Percentiles rank a stretch among this genome's conserved stretches.
Evolutionary conservation across 306 rosid species (phyloP).

Genomic region (Begonia fuchsioides): DNA sequence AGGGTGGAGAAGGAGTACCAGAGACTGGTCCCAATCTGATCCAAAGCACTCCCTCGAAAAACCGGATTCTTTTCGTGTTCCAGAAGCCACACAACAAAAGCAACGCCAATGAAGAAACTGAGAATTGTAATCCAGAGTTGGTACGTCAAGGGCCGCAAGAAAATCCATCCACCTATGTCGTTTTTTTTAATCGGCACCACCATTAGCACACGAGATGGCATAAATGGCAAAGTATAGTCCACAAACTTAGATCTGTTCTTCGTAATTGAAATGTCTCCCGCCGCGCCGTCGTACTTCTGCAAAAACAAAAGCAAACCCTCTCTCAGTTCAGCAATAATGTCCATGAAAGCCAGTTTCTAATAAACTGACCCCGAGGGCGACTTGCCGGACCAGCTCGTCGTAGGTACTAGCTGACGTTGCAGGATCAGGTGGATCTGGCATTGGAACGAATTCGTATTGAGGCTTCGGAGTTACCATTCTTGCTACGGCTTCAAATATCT

Average conservation of each 20-base stretch:
- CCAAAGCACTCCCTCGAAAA: not conserved
- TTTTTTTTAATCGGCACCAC: not conserved
- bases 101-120: not conserved
- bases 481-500: not conserved
- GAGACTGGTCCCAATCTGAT: constrained; percentile 7
- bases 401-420: not conserved
- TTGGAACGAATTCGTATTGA: not conserved
- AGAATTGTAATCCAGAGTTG: not conserved
- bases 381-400: not conserved
- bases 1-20: too few relatives aligned
- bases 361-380: not conserved
- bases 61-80: not conserved
- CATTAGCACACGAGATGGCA: too few relatives aligned
- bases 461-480: not conserved
- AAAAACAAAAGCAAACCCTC: not conserved
- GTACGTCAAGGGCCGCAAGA: not conserved
- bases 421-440: not conserved
- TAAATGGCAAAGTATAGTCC: too few relatives aligned
- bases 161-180: not conserved
- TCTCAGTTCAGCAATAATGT: not conserved
- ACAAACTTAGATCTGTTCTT: too few relatives aligned
- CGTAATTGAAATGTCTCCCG: not conserved
- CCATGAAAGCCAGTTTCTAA: not conserved
- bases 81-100: not conserved
- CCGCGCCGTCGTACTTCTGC: not conserved